These are phyloP conservation scores for Acer saccharum DNA, from an alignment of 345 rosid species.

Conservation along the genomic window DNA sequence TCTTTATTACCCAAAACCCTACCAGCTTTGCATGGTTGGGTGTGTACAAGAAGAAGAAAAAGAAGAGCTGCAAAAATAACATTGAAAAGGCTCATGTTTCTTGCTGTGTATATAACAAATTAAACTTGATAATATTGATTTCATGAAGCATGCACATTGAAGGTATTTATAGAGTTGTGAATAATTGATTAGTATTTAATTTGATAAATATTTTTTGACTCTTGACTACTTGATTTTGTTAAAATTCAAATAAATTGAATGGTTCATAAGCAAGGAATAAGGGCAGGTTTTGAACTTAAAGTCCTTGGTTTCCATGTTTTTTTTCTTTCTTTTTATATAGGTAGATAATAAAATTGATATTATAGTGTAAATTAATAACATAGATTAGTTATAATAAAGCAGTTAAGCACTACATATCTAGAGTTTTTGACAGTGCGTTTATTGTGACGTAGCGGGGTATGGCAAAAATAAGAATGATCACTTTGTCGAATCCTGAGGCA, in stretches of 20 bases:
- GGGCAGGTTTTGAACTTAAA: slow-evolving; percentile 8
- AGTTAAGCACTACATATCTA: neutral
- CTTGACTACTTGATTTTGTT: slow-evolving; percentile 25
- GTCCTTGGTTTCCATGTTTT: neutral
- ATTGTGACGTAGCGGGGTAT: no score
- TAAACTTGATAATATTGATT: neutral
- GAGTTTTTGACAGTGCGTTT: no score
- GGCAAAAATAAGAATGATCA: no score
- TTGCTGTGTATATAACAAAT: neutral
- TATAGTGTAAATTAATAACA: neutral
- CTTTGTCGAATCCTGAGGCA: no score
- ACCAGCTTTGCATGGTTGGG: slow-evolving; percentile 21
- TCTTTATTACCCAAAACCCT: slow-evolving; percentile 26
- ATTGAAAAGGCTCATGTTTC: slow-evolving; percentile 26
- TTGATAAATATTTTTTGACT: slow-evolving; percentile 30
- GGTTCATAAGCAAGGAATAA: slow-evolving; percentile 17
- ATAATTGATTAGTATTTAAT: neutral
- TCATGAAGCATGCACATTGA: neutral
- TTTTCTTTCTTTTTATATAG: neutral
- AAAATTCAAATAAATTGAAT: slow-evolving; percentile 16
- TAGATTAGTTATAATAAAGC: neutral
- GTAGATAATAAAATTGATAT: neutral
- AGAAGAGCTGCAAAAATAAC: slow-evolving; percentile 25
- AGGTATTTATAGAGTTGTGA: slow-evolving; percentile 17
- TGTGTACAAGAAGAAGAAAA: slow-evolving; percentile 23